Conservation (phyloP, 2,329 filamentous ascomycete genomes). For the Pseudodiploospora longispora region DNA sequence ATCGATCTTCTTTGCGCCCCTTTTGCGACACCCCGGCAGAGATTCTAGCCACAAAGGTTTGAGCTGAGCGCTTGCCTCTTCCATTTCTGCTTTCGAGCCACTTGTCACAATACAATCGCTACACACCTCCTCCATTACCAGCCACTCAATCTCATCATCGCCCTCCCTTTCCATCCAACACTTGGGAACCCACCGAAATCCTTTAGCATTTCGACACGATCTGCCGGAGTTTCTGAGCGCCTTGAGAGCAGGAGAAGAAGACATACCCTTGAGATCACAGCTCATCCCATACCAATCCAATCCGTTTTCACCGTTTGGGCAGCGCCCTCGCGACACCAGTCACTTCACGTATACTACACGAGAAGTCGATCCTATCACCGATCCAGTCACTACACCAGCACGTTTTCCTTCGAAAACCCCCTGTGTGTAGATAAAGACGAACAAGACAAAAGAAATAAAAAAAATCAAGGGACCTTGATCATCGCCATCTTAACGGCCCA, state of each 20-base stretch:
- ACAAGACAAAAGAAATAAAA: constrained; percentile 28
- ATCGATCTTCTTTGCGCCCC: too few relatives aligned
- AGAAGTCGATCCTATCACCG: constrained; percentile 32
- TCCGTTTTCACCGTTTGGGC: constrained; percentile 23
- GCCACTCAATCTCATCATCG: constrained; percentile 25
- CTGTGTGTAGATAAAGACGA: constrained; percentile 72
- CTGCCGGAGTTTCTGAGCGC: constrained; percentile 24
- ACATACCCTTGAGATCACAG: constrained; percentile 18
- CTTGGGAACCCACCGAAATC: constrained; percentile 8
- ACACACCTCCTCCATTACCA: constrained; percentile 19
- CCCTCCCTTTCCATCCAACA: constrained; percentile 21
- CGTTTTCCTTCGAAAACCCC: constrained; percentile 84
- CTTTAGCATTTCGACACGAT: constrained; percentile 13
- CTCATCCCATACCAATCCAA: constrained; percentile 19
- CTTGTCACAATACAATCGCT: constrained; percentile 23
- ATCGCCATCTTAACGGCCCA: constrained; percentile 14
- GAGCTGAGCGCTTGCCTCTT: constrained; percentile 31
- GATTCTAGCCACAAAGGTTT: constrained; percentile 20
- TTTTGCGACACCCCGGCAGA: neutral
- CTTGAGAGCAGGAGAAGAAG: constrained; percentile 18
- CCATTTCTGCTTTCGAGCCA: constrained; percentile 28
- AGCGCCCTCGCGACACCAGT: constrained; percentile 26
- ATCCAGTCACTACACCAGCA: constrained; percentile 66
- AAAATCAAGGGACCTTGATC: constrained; percentile 17
- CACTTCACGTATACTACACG: constrained; percentile 34